Evolutionary conservation across 305 asterid genomes (phyloP).

Genomic region (Ajuga reptans): DNA sequence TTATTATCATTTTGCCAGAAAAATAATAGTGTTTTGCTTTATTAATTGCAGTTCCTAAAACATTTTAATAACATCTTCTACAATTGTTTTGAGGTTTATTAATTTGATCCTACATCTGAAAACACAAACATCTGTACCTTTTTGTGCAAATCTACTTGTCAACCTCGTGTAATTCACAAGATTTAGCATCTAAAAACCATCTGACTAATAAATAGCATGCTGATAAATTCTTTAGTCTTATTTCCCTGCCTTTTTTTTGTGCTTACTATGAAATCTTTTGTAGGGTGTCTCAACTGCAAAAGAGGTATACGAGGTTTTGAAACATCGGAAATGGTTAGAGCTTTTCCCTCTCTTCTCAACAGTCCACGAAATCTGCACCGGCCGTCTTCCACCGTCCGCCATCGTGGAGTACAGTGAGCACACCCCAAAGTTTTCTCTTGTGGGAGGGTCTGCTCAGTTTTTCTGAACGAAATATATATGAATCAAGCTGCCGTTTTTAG

Average conservation of each 20-base stretch:
- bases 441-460: conserved; percentile 42
- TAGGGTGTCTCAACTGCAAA: conserved; percentile 87
- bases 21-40: neutral
- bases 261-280: neutral
- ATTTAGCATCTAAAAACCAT: neutral
- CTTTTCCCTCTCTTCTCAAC: conserved; percentile 75
- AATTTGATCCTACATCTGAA: neutral
- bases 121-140: neutral
- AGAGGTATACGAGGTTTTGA: conserved; percentile 70
- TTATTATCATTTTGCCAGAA: neutral
- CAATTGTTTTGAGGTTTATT: neutral
- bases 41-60: neutral
- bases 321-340: conserved; percentile 72
- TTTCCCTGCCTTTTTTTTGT: neutral
- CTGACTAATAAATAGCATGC: too few relatives aligned
- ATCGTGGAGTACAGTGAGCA: conserved; percentile 57
- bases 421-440: conserved; percentile 42
- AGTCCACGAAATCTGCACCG: conserved; percentile 71
- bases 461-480: conserved; percentile 23
- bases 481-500: neutral
- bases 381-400: conserved; percentile 64
- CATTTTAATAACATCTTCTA: neutral
- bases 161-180: neutral
- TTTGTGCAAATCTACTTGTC: neutral
- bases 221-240: neutral